These are phyloP conservation scores for Ustanciosporium gigantosporum DNA, from an alignment of 1,284 basidiomycete species.

Conservation along the genomic window DNA sequence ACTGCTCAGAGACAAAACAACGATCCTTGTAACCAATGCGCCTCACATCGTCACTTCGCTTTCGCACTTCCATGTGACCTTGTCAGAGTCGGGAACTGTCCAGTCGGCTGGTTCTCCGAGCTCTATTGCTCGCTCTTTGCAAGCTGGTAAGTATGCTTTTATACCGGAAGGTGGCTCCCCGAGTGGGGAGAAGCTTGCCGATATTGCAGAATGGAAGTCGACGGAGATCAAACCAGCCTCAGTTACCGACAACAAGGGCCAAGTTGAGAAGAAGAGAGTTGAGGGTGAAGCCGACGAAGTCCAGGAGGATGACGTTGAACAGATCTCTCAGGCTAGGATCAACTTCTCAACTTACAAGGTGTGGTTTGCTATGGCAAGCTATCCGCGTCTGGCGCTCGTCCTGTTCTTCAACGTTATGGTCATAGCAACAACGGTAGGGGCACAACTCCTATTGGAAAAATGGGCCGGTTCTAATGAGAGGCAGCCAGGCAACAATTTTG, in stretches of 20 bases:
- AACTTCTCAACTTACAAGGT: not conserved
- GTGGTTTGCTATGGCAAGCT: not conserved
- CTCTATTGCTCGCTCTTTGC: too few species aligned
- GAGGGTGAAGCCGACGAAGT: not conserved
- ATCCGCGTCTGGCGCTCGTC: not conserved
- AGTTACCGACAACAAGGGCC: not conserved
- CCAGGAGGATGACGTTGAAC: not conserved
- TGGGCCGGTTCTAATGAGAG: not conserved
- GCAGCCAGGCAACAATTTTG: not conserved
- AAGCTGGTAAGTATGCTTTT: too few species aligned
- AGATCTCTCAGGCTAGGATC: not conserved
- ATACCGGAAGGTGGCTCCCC: not conserved
- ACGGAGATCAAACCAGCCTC: not conserved
- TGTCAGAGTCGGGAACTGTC: not conserved
- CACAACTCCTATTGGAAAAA: not conserved
- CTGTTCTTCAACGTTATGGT: not conserved
- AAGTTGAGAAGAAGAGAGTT: not conserved
- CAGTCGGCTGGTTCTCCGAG: not conserved
- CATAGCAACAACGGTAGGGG: not conserved
- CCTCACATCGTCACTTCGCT: slow-evolving; percentile 4
- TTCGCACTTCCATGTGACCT: not conserved
- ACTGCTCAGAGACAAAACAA: slow-evolving; percentile 22
- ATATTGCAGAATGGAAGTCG: not conserved
- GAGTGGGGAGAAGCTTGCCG: not conserved
- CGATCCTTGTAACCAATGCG: slow-evolving; percentile 34